Evolutionary conservation across 176 grass and related monocot genomes (phyloP), one percentile per base, ranked within the genome.

Genomic region (Zoysia pacifica): DNA sequence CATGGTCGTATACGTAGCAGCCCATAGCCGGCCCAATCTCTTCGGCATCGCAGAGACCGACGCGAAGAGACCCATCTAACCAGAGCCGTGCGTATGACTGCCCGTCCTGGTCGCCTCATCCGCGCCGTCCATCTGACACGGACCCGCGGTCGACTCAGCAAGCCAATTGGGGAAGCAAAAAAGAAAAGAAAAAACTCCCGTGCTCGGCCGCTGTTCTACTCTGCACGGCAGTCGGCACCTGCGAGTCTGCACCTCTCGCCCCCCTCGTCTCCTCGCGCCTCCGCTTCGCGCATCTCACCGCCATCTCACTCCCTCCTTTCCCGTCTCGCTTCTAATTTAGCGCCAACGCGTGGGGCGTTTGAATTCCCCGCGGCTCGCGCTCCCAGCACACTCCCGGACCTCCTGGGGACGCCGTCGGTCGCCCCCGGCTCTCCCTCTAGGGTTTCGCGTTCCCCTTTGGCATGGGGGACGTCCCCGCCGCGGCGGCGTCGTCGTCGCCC

Each of bases 331-430:
- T 84, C 73, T 83, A 87, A 92, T 89, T 92, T 48, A 93, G 87
- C 93, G 90, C 90, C 81, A 87, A 94, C 78, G 63, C 82, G 75
- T 80, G 72, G 63, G 5, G 40, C 90, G 78, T 98, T 95, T 91
- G 91, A 99, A 86, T 72, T 90, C 38, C 55, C 77, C 64, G 56
- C 62, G 11, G 35, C 72, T 63, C 44, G 43, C 38, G 51, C 86
- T 68, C 69, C 37, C 38, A 44, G 64, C 37, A 51, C 70, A 16
- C 75, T 81, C 78, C 75, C 59, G 77, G 67, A 68, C 85, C 73
- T 79, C 71, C 85, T 55, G 68, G 84, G 49, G 87, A 53, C 78
- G 49, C 70, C 73, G 59, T 11, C 36, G 77, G 76, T 62, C 50
- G 46, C 14, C 58, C 7, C 45, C 72, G 67, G 63, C 43, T 15